Percentiles rank a stretch among this genome's conserved stretches.
These are phyloP conservation scores for Crithidia sp. DNA, from an alignment of 208 protist genomes.

Conservation along the genomic window DNA sequence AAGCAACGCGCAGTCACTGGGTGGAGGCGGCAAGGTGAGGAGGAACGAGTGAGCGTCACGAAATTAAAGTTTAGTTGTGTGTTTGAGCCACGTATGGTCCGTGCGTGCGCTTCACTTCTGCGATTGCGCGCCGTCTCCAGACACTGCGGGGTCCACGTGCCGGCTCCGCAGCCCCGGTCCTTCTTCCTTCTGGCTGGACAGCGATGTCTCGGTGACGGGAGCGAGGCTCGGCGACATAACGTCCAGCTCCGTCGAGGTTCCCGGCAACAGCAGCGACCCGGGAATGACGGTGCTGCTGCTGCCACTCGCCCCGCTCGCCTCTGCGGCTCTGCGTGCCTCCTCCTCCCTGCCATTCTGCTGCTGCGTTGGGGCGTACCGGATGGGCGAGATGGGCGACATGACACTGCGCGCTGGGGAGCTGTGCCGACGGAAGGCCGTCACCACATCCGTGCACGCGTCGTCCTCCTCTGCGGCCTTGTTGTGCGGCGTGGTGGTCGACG, in stretches of 20 bases:
- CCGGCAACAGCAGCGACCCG: background rate
- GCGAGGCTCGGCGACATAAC: background rate
- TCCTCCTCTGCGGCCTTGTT: constrained; percentile 19
- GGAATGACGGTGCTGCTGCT: background rate
- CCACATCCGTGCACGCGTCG: constrained; percentile 7
- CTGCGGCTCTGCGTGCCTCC: background rate
- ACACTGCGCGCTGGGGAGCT: constrained; percentile 6
- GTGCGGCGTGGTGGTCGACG: background rate
- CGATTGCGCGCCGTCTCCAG: background rate
- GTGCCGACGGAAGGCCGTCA: constrained; percentile 22
- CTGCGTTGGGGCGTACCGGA: background rate
- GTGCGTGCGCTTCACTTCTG: background rate
- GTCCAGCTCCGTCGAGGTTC: background rate
- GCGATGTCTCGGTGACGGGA: background rate
- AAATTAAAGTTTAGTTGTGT: too few relatives aligned
- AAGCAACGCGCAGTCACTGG: too few relatives aligned
- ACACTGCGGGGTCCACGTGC: constrained; percentile 2
- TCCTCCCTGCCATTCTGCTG: background rate
- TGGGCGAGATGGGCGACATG: constrained; percentile 17
- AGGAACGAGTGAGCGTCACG: too few relatives aligned
- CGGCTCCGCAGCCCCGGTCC: background rate
- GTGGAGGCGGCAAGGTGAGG: too few relatives aligned
- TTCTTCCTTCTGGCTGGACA: background rate
- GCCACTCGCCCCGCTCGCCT: background rate
- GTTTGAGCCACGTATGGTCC: too few relatives aligned